Conservation (phyloP, 768 basidiomycete species). For the Tylopilus intermedius region DNA sequence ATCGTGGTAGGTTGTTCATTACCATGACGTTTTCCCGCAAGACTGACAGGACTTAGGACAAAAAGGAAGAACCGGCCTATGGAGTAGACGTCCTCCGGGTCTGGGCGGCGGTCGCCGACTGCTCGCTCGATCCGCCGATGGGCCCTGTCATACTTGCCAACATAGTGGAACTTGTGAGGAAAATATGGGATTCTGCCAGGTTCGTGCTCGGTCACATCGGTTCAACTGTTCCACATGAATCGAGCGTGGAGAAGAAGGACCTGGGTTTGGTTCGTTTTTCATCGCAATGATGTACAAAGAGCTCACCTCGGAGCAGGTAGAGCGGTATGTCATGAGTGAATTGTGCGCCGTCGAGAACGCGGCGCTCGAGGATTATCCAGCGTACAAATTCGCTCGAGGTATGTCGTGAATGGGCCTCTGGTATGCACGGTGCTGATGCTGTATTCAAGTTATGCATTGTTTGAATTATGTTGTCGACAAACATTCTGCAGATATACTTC, state of each 20-base stretch:
- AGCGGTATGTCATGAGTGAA: slow-evolving; percentile 84
- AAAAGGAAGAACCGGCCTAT: slow-evolving; percentile 70
- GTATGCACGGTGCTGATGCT: not conserved
- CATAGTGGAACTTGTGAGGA: slow-evolving; percentile 69
- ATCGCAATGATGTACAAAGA: not conserved
- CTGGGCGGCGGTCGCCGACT: slow-evolving; percentile 91
- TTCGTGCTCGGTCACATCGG: slow-evolving; percentile 83
- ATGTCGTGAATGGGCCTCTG: not conserved
- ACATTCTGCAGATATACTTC: slow-evolving; percentile 48
- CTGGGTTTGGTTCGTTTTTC: slow-evolving; percentile 57
- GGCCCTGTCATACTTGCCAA: slow-evolving; percentile 69
- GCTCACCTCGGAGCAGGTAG: slow-evolving; percentile 47
- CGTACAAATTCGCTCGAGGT: slow-evolving; percentile 58
- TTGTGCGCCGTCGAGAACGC: slow-evolving; percentile 64
- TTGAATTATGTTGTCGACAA: no score
- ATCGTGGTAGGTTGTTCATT: slow-evolving; percentile 41
- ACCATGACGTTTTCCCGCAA: not conserved
- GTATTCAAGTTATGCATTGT: no score
- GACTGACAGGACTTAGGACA: slow-evolving; percentile 26
- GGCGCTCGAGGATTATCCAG: slow-evolving; percentile 63
- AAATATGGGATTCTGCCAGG: slow-evolving; percentile 79
- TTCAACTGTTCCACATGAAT: slow-evolving; percentile 27
- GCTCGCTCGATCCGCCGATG: slow-evolving; percentile 69
- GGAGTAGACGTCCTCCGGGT: slow-evolving; percentile 83
- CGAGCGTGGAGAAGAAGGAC: slow-evolving; percentile 31